Conservation (phyloP, 257 asterid species). For the Solanum phureja region DNA sequence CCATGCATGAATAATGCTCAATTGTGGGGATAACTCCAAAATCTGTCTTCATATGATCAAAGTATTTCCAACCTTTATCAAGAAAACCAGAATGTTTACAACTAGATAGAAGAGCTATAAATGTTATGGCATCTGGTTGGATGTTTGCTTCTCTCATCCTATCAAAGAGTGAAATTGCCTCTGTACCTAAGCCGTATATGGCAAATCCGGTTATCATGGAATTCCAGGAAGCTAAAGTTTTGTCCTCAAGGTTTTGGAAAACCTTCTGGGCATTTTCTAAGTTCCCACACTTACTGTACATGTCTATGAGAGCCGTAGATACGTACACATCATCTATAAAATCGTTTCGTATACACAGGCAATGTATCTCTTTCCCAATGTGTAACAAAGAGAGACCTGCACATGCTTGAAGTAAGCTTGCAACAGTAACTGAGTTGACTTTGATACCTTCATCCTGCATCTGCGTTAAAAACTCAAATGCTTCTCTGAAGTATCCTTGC, state of each 20-base stretch:
- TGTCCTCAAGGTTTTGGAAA: slow-evolving; percentile 20
- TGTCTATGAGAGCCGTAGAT: slow-evolving; percentile 47
- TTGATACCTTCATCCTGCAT: slow-evolving; percentile 41
- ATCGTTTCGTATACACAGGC: slow-evolving; percentile 22
- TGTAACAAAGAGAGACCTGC: slow-evolving; percentile 34
- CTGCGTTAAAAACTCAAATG: slow-evolving; percentile 28
- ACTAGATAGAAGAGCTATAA: slow-evolving; percentile 47
- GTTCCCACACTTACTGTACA: slow-evolving; percentile 52
- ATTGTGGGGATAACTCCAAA: slow-evolving; percentile 37
- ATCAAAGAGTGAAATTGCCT: slow-evolving; percentile 38
- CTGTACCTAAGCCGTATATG: slow-evolving; percentile 23
- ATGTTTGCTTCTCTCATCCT: slow-evolving; percentile 29
- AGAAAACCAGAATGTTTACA: slow-evolving; percentile 44
- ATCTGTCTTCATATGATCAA: slow-evolving; percentile 37
- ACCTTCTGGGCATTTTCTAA: slow-evolving; percentile 30
- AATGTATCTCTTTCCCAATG: slow-evolving; percentile 49
- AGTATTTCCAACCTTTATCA: slow-evolving; percentile 40
- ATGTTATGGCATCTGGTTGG: slow-evolving; percentile 49
- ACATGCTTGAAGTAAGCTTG: slow-evolving; percentile 43
- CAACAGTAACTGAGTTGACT: slow-evolving; percentile 40
- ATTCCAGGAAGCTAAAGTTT: slow-evolving; percentile 43
- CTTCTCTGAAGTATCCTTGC: slow-evolving; percentile 26
- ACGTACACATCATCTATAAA: slow-evolving; percentile 28
- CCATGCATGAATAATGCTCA: slow-evolving; percentile 61
- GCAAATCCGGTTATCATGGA: slow-evolving; percentile 55